Evolutionary conservation across 2,329 filamentous ascomycete species (phyloP), one percentile per base, ranked within the genome.

Genomic region (Xylariaceae sp.): DNA sequence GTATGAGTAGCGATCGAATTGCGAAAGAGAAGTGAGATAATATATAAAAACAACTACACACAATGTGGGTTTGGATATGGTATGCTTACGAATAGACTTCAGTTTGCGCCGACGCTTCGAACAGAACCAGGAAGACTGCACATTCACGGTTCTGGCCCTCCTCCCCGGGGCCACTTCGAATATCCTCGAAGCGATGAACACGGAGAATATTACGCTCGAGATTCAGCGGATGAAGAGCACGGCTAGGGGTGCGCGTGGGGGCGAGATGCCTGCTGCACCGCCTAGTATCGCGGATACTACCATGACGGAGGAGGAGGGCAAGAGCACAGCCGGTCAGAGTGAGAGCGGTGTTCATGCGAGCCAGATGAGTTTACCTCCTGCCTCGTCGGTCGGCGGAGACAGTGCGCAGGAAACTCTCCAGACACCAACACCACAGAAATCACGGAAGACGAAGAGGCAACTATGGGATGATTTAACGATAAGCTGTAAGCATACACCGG

Each of bases 41-140:
- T 83, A 41, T 34, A 27, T 27, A 41, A 30, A 12, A 19, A 19
- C 19, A 19, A 19, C 19, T 19, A 19, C 19, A 19, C 19, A 19
- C 19, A 19, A 19, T 19, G 19, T 19, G 19, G 19, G 19, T 19
- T 19, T 19, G 19, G 19, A 19, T 19, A 19, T 19, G 19, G 19
- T 19, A 19, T 19, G 19, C 19, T 19, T 19, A 19, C 19, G 19
- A 19, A 19, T 19, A 19, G 19, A 19, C 19, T 19, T 19, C 65
- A 97, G 92, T 72, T 82, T 99, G 58, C 91, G 91, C 50, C 88
- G 94, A 56, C 88, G 94, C 68, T 99, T 99, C 74, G 90, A 97
- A 72, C 94, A 99, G 73, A 99, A 99, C 72, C 94, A 99, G 71
- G 92, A 96, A 70, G 94, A 99, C 73, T 99, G 94, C 74, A 96